A percentile compares a stretch with the other conserved stretches of the same genome.
These are phyloP conservation scores for Pseudonitzschia delicatissima DNA, from an alignment of 108 stramenopile genomes.

Conservation along the genomic window DNA sequence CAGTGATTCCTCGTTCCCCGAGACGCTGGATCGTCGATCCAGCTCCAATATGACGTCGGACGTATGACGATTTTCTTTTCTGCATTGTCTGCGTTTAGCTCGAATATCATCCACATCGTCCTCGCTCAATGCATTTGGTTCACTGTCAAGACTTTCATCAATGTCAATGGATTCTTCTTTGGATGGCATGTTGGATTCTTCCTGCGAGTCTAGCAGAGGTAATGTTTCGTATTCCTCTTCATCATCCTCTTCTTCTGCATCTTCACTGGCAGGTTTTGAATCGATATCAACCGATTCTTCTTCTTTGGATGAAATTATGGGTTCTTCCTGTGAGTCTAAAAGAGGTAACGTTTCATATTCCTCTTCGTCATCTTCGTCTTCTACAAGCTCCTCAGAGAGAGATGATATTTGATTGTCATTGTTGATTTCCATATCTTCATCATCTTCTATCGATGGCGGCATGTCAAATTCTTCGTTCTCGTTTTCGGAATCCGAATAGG, in stretches of 20 bases:
- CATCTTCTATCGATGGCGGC: too few relatives aligned
- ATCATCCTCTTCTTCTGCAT: background rate
- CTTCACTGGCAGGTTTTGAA: background rate
- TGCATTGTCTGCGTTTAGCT: background rate
- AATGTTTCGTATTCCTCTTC: background rate
- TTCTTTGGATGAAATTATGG: background rate
- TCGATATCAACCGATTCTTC: background rate
- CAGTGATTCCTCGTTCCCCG: conserved; percentile 23
- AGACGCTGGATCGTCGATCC: conserved; percentile 10
- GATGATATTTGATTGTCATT: too few relatives aligned
- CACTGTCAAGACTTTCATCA: background rate
- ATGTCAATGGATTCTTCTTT: too few relatives aligned
- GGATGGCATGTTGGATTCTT: too few relatives aligned
- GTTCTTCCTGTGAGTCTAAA: background rate
- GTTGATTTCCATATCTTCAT: too few relatives aligned
- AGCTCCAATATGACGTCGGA: conserved; percentile 15
- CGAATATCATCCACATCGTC: background rate
- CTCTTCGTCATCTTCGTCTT: background rate
- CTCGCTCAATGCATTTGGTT: background rate
- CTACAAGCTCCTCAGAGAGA: too few relatives aligned
- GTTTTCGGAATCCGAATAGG: background rate
- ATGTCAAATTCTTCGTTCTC: too few relatives aligned
- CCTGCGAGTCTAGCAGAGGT: background rate
- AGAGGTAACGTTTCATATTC: background rate
- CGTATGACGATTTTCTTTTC: conserved; percentile 10